phyloP scores from a whole-genome alignment of 1,284 basidiomycete genomes.

The Leccinum angustisporum region DNA sequence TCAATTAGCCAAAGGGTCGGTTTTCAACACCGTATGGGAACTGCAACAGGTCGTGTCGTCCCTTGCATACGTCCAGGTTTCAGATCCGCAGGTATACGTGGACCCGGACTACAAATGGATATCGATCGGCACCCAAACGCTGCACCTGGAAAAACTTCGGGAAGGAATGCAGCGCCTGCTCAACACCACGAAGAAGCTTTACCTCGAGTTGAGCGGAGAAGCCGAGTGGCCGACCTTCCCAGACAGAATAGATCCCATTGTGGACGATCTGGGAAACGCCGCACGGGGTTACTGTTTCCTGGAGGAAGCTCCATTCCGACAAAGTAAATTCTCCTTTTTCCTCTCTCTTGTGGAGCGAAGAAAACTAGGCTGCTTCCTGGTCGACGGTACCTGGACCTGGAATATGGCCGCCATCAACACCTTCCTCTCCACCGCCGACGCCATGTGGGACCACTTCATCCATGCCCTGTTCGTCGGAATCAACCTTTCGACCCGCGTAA shows the following conservation, averaged over 20 bases:
- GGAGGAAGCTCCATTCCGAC: neutral
- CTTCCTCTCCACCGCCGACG: neutral
- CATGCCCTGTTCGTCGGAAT: slow-evolving; percentile 1
- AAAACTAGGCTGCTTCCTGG: neutral
- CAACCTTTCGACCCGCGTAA: neutral
- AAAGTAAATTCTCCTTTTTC: neutral
- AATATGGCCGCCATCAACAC: neutral
- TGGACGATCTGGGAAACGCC: neutral
- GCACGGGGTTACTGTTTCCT: slow-evolving; percentile 9
- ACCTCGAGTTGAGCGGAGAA: neutral
- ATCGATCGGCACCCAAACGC: slow-evolving; percentile 3
- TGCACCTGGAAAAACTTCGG: slow-evolving; percentile 1
- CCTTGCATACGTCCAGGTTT: neutral
- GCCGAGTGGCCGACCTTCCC: neutral
- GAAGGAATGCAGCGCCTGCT: neutral
- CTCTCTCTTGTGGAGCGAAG: neutral
- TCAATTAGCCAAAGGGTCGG: neutral
- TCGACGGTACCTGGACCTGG: slow-evolving; percentile 1
- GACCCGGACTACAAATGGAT: neutral
- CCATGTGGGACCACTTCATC: neutral
- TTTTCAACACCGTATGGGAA: slow-evolving; percentile 14
- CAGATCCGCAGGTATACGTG: slow-evolving; percentile 5
- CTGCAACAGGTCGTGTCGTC: slow-evolving; percentile 3
- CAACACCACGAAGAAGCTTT: neutral
- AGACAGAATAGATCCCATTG: neutral